These are phyloP conservation scores for Nothophoma quercina DNA, from an alignment of 2,329 filamentous ascomycete genomes.

Conservation along the genomic window DNA sequence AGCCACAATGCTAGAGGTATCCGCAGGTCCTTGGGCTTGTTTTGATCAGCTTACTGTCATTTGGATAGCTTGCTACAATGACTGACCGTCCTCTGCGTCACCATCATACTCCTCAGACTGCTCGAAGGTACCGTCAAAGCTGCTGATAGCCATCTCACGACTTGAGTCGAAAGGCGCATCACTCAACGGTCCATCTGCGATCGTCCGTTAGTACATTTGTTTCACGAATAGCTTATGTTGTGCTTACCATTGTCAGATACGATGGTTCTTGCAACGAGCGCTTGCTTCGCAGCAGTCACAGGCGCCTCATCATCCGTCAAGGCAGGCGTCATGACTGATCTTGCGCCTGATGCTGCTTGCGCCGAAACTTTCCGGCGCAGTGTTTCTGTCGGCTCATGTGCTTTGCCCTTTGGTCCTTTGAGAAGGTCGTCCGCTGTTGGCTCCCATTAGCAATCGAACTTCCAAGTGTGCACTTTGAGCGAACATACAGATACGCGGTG, in stretches of 20 bases:
- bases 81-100: background rate
- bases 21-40: background rate
- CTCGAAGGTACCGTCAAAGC: background rate
- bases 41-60: background rate
- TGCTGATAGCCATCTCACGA: background rate
- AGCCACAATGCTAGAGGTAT: background rate
- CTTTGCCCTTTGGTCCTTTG: background rate
- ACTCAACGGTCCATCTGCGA: too few species aligned
- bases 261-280: background rate
- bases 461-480: rapidly evolving
- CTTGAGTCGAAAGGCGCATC: background rate
- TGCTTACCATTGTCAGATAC: background rate
- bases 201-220: too few species aligned
- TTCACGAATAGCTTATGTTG: too few species aligned
- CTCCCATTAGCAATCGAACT: background rate
- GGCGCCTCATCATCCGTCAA: background rate
- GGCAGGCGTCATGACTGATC: too few species aligned
- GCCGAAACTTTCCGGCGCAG: background rate
- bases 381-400: background rate
- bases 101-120: background rate
- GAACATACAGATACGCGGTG: background rate
- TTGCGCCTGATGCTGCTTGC: background rate
- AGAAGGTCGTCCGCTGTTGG: background rate
- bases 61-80: background rate
- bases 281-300: background rate